Percentiles rank a stretch among this genome's conserved stretches.
Evolutionary conservation across 2,329 filamentous ascomycete species (phyloP).

Genomic region (Colletotrichum destructivum): DNA sequence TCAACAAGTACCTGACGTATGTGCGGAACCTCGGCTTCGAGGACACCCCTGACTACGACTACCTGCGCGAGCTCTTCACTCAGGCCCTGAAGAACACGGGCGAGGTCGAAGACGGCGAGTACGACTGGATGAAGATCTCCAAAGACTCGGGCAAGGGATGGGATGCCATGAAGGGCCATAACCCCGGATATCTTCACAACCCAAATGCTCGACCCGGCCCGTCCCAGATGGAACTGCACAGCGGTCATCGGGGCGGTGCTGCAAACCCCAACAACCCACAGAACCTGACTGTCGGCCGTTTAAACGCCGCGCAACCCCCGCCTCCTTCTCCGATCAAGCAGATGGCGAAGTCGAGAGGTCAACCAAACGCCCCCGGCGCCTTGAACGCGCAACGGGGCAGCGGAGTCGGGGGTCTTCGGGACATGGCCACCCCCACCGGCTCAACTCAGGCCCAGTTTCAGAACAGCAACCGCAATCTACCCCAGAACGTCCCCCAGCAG

Average conservation of each 20-base stretch:
- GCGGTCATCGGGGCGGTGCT: constrained; percentile 77
- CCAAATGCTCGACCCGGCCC: constrained; percentile 84
- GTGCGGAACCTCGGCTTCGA: constrained; percentile 98
- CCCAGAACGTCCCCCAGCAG: constrained; percentile 74
- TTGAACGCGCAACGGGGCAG: constrained; percentile 83
- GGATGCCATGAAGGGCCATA: constrained; percentile 81
- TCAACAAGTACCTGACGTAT: constrained; percentile 97
- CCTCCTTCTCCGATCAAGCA: constrained; percentile 88
- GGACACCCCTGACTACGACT: constrained; percentile 98
- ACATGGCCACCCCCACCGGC: constrained; percentile 86
- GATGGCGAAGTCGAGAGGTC: constrained; percentile 81
- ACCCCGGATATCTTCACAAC: constrained; percentile 78
- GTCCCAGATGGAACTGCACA: constrained; percentile 88
- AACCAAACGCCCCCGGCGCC: constrained; percentile 84
- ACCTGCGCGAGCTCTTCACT: constrained; percentile 95
- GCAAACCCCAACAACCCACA: constrained; percentile 74
- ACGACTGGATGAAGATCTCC: constrained; percentile 99
- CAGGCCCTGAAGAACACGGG: constrained; percentile 95
- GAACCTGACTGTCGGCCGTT: constrained; percentile 85
- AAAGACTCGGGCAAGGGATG: constrained; percentile 87
- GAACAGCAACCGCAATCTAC: constrained; percentile 91
- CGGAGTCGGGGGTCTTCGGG: constrained; percentile 79
- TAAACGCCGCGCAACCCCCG: constrained; percentile 94
- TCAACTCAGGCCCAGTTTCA: constrained; percentile 98
- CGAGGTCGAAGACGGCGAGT: constrained; percentile 97